Conservation (phyloP, 73 alveolate genomes). For the Tetrahymena malaccensis region DNA sequence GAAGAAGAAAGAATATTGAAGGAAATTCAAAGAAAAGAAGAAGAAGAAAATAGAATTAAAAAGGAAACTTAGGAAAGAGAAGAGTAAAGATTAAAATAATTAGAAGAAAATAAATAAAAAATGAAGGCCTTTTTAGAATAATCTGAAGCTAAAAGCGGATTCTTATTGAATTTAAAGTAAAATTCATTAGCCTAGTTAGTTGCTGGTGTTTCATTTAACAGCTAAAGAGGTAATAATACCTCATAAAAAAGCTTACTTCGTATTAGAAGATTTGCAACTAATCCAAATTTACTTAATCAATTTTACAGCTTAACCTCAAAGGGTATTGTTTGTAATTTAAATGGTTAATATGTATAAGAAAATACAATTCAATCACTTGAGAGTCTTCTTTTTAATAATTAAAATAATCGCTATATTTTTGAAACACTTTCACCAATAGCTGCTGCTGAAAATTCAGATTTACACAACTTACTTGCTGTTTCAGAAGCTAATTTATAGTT, state of each 20-base stretch:
- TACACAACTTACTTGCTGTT: neutral
- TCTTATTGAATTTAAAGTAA: neutral
- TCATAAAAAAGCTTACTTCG: neutral
- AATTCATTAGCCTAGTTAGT: neutral
- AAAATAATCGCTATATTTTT: neutral
- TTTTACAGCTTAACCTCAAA: neutral
- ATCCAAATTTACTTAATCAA: neutral
- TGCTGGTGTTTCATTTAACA: neutral
- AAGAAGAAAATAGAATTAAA: neutral
- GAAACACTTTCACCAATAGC: neutral
- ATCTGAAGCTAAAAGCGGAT: neutral
- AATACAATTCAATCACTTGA: neutral
- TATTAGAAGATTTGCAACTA: neutral
- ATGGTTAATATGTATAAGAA: neutral
- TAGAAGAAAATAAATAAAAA: neutral
- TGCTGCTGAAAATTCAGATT: neutral
- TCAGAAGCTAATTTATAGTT: neutral
- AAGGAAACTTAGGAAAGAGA: neutral
- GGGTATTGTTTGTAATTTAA: neutral
- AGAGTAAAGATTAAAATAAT: neutral
- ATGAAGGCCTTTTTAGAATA: neutral
- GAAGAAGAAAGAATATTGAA: neutral
- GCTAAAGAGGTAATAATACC: neutral
- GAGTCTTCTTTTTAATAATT: neutral
- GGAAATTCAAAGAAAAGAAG: neutral